Evolutionary conservation across 139 green algal species (phyloP).

Genomic region (Tetraselmis striata): DNA sequence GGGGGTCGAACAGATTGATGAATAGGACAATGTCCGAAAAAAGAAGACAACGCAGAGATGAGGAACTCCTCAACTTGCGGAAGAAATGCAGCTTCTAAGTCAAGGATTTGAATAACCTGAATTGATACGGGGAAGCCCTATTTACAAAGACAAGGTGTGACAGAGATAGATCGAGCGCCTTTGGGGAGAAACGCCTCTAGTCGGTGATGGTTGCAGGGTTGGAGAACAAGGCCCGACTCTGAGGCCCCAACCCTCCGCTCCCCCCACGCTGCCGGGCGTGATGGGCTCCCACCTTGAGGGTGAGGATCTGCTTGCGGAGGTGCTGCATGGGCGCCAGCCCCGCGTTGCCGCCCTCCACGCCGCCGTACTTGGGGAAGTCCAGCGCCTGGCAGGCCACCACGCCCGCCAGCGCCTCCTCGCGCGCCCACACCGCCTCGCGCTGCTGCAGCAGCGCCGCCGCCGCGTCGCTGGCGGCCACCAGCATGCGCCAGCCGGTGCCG

Average conservation of each 20-base stretch:
- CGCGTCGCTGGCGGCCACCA: slow-evolving; percentile 42
- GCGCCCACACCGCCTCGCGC: slow-evolving; percentile 45
- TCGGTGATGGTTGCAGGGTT: too few relatives aligned
- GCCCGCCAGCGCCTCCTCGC: slow-evolving; percentile 62
- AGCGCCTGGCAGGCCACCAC: slow-evolving; percentile 40
- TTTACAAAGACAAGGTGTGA: too few relatives aligned
- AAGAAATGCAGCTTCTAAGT: slow-evolving; percentile 19
- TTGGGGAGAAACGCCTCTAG: too few relatives aligned
- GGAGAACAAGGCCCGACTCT: too few relatives aligned
- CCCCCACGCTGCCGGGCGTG: too few relatives aligned
- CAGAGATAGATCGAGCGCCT: too few relatives aligned
- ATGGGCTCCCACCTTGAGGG: slow-evolving; percentile 47
- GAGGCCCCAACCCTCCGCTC: too few relatives aligned
- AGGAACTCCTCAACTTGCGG: too few relatives aligned
- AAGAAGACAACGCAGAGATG: too few relatives aligned
- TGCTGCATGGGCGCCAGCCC: background rate
- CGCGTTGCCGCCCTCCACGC: slow-evolving; percentile 16
- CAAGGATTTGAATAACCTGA: background rate
- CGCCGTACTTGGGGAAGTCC: slow-evolving; percentile 56
- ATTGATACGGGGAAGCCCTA: too few relatives aligned
- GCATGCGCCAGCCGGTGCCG: slow-evolving; percentile 20
- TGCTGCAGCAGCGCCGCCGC: slow-evolving; percentile 37
- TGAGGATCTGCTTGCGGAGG: slow-evolving; percentile 28
- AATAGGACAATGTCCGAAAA: too few relatives aligned
- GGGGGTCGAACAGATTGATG: too few relatives aligned